These are phyloP conservation scores for Trypanosomatidae sp. DNA, from an alignment of 208 protist species.

Conservation along the genomic window DNA sequence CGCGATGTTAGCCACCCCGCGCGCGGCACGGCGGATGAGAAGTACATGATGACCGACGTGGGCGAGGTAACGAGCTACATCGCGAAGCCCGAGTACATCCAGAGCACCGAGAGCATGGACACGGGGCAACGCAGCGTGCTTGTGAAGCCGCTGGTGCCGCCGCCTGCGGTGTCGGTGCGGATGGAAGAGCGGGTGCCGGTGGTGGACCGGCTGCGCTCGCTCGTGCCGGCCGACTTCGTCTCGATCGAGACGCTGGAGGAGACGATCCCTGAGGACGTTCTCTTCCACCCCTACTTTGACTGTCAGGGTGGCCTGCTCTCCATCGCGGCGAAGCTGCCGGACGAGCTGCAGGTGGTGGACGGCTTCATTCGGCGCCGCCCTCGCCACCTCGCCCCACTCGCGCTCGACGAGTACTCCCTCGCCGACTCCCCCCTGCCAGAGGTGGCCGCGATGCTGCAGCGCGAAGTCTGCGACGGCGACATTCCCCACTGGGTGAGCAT, in stretches of 20 bases:
- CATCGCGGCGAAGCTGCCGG: slow-evolving; percentile 82
- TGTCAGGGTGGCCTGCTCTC: slow-evolving; percentile 84
- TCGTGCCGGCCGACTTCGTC: slow-evolving; percentile 62
- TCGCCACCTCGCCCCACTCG: slow-evolving; percentile 69
- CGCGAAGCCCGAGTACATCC: slow-evolving; percentile 71
- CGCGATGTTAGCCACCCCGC: slow-evolving; percentile 74
- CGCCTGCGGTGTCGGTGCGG: slow-evolving; percentile 72
- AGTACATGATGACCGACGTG: slow-evolving; percentile 86
- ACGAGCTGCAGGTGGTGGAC: slow-evolving; percentile 82
- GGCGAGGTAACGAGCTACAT: slow-evolving; percentile 73
- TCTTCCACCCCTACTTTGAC: slow-evolving; percentile 92
- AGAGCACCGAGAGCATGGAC: slow-evolving; percentile 70
- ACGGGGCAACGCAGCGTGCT: slow-evolving; percentile 34
- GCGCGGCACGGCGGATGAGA: slow-evolving; percentile 71
- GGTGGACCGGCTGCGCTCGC: slow-evolving; percentile 72
- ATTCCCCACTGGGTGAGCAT: slow-evolving; percentile 86
- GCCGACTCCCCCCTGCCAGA: slow-evolving; percentile 76
- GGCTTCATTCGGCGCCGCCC: slow-evolving; percentile 69
- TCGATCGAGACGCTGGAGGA: slow-evolving; percentile 77
- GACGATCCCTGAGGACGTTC: slow-evolving; percentile 69
- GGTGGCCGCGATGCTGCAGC: no score
- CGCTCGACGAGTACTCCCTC: slow-evolving; percentile 75
- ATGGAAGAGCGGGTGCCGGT: slow-evolving; percentile 86
- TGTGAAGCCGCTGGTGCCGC: slow-evolving; percentile 49
- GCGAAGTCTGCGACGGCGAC: slow-evolving; percentile 59